Conservation (phyloP, 805 yeast species). For the Ogataea dorogensis region DNA sequence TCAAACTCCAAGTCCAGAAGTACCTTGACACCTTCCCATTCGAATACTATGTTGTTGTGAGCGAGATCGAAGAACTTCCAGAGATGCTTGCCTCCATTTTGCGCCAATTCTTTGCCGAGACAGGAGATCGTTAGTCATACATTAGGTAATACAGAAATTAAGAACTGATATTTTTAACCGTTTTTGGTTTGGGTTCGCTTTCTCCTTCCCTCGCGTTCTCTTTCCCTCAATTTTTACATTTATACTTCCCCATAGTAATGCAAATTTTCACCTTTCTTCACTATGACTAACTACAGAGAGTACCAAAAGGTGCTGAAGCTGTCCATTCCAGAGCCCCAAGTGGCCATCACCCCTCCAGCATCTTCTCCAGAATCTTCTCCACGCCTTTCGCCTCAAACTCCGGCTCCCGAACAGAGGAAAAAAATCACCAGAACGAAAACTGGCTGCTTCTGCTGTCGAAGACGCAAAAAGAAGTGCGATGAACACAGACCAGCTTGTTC, state of each 20-base stretch:
- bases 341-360: conserved; percentile 21
- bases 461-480: conserved; percentile 40
- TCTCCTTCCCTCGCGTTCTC: conserved; percentile 11
- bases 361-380: conserved; percentile 26
- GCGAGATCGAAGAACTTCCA: conserved; percentile 85
- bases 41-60: conserved; percentile 93
- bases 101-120: conserved; percentile 86
- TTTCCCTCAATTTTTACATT: conserved; percentile 1
- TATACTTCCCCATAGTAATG: conserved; percentile 4
- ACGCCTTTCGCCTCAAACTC: conserved; percentile 10
- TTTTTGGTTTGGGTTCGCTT: not conserved
- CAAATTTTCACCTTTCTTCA: conserved; percentile 6
- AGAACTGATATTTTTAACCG: not conserved
- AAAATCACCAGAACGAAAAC: conserved; percentile 38
- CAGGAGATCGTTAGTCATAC: conserved; percentile 5
- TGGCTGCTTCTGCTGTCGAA: conserved; percentile 39
- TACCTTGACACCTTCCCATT: conserved; percentile 95
- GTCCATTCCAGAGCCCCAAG: conserved; percentile 6
- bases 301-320: conserved; percentile 34
- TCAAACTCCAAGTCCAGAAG: conserved; percentile 72
- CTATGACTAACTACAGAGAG: conserved; percentile 34
- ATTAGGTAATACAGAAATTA: not conserved
- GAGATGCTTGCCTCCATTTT: conserved; percentile 85
- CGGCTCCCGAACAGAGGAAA: conserved; percentile 15
- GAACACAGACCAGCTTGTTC: conserved; percentile 36